phyloP scores from a whole-genome alignment of 2,329 filamentous ascomycete genomes.

The Davidsoniella australis region DNA sequence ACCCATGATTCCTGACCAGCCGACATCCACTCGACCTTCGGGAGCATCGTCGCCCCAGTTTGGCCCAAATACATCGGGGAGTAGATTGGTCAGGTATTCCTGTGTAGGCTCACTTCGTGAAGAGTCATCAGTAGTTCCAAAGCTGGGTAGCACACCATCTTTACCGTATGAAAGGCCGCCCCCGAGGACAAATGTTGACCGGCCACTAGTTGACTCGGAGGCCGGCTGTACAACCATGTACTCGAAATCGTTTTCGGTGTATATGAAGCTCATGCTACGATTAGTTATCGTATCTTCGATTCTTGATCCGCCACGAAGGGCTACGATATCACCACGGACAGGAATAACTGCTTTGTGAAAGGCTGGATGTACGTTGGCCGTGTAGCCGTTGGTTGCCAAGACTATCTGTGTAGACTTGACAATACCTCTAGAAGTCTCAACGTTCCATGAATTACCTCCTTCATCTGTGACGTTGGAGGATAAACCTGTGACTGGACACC shows the following conservation, averaged over 20 bases:
- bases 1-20: slow-evolving; percentile 42
- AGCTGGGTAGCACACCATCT: slow-evolving; percentile 28
- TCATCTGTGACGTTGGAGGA: background rate
- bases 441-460: slow-evolving; percentile 1
- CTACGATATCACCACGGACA: slow-evolving; percentile 13
- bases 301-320: slow-evolving; percentile 1
- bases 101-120: slow-evolving; percentile 32
- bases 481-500: slow-evolving; percentile 7
- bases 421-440: slow-evolving; percentile 15
- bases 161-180: slow-evolving; percentile 32
- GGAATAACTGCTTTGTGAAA: slow-evolving; percentile 15
- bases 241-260: slow-evolving; percentile 39
- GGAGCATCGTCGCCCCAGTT: slow-evolving; percentile 26
- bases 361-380: slow-evolving; percentile 12
- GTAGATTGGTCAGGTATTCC: slow-evolving; percentile 27
- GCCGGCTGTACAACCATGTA: slow-evolving; percentile 44
- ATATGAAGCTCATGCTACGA: slow-evolving; percentile 38
- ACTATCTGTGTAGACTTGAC: slow-evolving; percentile 15
- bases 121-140: slow-evolving; percentile 39
- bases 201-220: slow-evolving; percentile 23
- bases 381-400: slow-evolving; percentile 19
- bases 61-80: slow-evolving; percentile 33
- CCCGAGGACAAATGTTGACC: slow-evolving; percentile 41
- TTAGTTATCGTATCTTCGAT: slow-evolving; percentile 19
- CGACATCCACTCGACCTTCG: slow-evolving; percentile 24